Conservation (phyloP, 78 protist species). For the Dictyostelium purpureum region DNA sequence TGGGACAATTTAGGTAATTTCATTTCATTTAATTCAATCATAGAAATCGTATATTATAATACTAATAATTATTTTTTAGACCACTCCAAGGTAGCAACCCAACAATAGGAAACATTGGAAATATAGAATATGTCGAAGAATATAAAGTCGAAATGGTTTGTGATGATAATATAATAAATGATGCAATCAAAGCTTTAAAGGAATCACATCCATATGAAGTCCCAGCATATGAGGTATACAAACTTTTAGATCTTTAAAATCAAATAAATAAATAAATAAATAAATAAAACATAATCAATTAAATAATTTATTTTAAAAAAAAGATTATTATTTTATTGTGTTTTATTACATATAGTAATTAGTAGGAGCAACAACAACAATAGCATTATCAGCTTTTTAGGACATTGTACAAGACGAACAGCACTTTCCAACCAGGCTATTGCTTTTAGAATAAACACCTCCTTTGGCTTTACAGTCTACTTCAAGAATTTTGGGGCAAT, state of each 20-base stretch:
- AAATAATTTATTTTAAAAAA: too few species aligned
- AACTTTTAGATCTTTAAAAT: neutral
- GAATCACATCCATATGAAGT: conserved; percentile 41
- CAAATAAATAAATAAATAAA: neutral
- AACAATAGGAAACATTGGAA: neutral
- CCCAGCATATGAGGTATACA: conserved; percentile 3
- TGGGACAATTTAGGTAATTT: neutral
- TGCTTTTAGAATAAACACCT: neutral
- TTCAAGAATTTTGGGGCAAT: neutral
- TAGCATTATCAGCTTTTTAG: too few species aligned
- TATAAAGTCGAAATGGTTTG: conserved; percentile 36
- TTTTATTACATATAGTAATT: too few species aligned
- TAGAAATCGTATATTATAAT: neutral
- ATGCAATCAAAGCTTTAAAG: neutral
- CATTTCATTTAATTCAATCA: neutral
- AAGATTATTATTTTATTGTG: too few species aligned
- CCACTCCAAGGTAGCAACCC: conserved; percentile 1
- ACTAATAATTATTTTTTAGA: neutral
- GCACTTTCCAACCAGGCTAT: neutral
- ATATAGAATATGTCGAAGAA: conserved; percentile 15
- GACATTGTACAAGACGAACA: neutral
- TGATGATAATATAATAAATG: neutral
- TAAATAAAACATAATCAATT: neutral
- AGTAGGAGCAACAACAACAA: too few species aligned
- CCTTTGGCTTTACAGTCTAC: neutral